Evolutionary conservation across 1,284 basidiomycete species (phyloP), one percentile per base, ranked within the genome.

Genomic region (Apiotrichum gracile): DNA sequence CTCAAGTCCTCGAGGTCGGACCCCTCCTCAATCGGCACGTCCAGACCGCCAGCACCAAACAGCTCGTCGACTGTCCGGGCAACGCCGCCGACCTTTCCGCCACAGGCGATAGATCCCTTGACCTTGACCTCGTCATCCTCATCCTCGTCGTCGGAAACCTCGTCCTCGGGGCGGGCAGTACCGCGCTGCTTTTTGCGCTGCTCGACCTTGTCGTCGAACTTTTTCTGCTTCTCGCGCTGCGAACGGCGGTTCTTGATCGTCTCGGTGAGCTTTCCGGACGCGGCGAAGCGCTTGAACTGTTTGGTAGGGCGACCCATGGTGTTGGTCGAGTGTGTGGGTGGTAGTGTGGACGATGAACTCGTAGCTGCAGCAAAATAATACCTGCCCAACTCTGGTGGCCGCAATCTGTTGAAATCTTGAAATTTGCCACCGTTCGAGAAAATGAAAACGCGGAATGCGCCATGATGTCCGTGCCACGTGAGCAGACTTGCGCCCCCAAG

Each of bases 181-280:
- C 73, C 72, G 53, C 68, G 63, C 66, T 71, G 69, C 52, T 74
- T 64, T 47, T 58, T 39, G 47, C 72, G 66, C 58, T 70, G 60
- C 39, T 64, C 39, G 48, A 62, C 67, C 47, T 83, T 77, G 43
- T 79, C 77, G 62, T 87, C 82, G n/a, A 82, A 79, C 70, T 84
- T 85, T 71, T 84, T 85, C 67, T 82, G 82, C 57, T 82, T 77
- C 67, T 89, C 82, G 65, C 90, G 85, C 64, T 86, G 82, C 63
- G 87, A 85, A 52, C 84, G 81, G 35, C 90, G 79, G 6, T 85
- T 81, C 64, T 88, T 81, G 54, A 96, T 93, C 29, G 84, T 83
- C 61, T 88, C 86, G 67, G 88, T 88, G 47, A 96, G 82, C 68
- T 88, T 85, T 1, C 91, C 91, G 53, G 87, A 89, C 3, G 87